Conservation (phyloP, 768 basidiomycete genomes). For the Melanogaster broomeanus region DNA sequence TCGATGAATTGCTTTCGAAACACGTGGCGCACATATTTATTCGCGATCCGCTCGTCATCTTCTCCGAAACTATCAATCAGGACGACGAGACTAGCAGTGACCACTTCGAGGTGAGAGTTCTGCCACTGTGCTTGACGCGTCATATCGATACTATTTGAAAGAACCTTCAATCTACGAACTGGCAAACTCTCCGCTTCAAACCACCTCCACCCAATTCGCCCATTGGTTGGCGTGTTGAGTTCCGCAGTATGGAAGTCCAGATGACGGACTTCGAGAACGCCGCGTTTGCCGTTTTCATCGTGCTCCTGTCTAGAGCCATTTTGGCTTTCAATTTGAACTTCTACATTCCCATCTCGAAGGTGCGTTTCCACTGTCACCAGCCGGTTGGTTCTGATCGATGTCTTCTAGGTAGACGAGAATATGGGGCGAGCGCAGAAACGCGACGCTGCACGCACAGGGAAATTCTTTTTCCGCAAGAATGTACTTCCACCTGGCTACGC, state of each 20-base stretch:
- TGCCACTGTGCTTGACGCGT: not conserved
- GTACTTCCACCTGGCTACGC: slow-evolving; percentile 62
- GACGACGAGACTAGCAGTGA: slow-evolving; percentile 87
- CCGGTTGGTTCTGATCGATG: not conserved
- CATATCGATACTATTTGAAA: slow-evolving; percentile 30
- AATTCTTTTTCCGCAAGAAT: slow-evolving; percentile 89
- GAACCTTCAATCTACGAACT: slow-evolving; percentile 99
- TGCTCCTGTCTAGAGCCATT: slow-evolving; percentile 92
- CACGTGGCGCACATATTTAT: slow-evolving; percentile 97
- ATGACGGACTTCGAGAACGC: slow-evolving; percentile 99
- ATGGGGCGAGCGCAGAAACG: slow-evolving; percentile 89
- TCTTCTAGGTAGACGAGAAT: slow-evolving; percentile 87
- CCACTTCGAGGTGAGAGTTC: slow-evolving; percentile 83
- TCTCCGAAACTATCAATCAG: slow-evolving; percentile 91
- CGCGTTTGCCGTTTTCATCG: slow-evolving; percentile 92
- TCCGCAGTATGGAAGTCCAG: slow-evolving; percentile 98
- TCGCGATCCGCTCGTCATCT: slow-evolving; percentile 94
- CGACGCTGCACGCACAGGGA: slow-evolving; percentile 70
- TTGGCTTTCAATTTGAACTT: slow-evolving; percentile 90
- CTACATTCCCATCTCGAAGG: slow-evolving; percentile 97
- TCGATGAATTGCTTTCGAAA: slow-evolving; percentile 85
- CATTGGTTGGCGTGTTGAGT: slow-evolving; percentile 98
- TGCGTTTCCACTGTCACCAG: slow-evolving; percentile 22
- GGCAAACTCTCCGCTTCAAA: slow-evolving; percentile 99
- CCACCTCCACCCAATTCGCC: slow-evolving; percentile 91